Base-by-base conservation (phyloP, 441 rosid genomes). In the Mallotus japonicus region DNA sequence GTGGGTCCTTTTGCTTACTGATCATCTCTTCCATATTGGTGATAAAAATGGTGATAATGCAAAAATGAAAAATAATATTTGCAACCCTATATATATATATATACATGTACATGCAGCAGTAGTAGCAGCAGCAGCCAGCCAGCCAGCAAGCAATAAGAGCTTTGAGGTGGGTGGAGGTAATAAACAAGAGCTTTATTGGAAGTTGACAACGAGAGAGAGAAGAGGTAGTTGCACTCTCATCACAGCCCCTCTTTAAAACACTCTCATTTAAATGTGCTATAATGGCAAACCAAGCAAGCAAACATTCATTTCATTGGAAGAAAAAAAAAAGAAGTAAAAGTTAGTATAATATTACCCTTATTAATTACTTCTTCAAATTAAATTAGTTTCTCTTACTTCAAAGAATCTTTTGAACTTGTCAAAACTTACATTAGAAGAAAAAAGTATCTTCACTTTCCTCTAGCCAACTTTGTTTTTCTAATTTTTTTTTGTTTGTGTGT, bases 291-390 rank as follows among this genome's bases (percentile, higher is more conserved):
- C 82, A 74, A 77, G 87, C 82, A 74, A 77, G 87, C 88, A 83
- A 77, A 85, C 88, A 85, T 87, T 87, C 90, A 87, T 81, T 75
- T 80, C 83, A 67, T 82, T 24, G 79, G 78, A 73, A 49, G 46
- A 60, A 11, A 64, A 46, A 7, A 37, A 19, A 59, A 13, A 44
- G 16, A 37, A 24, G 10, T 54, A 67, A 68, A 28, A 13, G 46
- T 65, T 44, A 61, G 12, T 44, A 62, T 20, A 17, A 65, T 46
- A 51, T 55, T 12, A 19, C 53, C 28, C 24, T 34, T 24, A 50
- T 20, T 54, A 16, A 42, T 60, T 46, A 20, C 67, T 42, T 67
- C 75, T 63, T 58, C 65, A 66, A 46, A n/a, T 56, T 56, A 37
- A 16, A 49, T 28, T 28, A 16, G 32, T 69, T 32, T 76, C 77